Evolutionary conservation across 2,329 filamentous ascomycete genomes (phyloP), one percentile per base, ranked within the genome.

Genomic region (Oidium heveae): DNA sequence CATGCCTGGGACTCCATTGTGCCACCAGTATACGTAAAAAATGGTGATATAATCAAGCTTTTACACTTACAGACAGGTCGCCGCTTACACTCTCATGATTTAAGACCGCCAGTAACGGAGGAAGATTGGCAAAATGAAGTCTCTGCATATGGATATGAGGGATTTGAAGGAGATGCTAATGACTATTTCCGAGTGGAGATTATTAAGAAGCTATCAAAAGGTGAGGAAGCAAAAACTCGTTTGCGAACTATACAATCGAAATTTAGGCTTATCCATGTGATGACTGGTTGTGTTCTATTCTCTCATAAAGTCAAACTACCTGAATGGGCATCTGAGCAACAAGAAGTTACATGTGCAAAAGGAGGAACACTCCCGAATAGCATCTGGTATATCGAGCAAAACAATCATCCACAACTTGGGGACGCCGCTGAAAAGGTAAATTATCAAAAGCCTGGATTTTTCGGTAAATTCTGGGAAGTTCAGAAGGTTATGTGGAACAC

Each of bases 401-500:
- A 98, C 67, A 75, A 81, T 57, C 91, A 96, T 64, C 84, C 87
- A 12, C 72, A 77, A 63, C 76, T 95, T 54, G 77, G 78, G 22
- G 73, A 74, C 1, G 74, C 82, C 59, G 80, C 86, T 15, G 91
- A 96, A 66, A 94, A 86, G 71, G 89, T 94, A 69, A 98, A 96
- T 71, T 98, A 98, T 70, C 79, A 78, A 63, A 82, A 88, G 62
- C 91, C 89, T 15, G 87, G 89, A 32, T 98, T 98, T 77, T 81
- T 98, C 58, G 86, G 86, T 64, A 98, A 98, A 68, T 98, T 98
- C 72, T 87, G 83, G 79, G 91, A 98, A 70, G 75, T 98, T 47
- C 88, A 98, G 66, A 82, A 84, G 68, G 91, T 98, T 59, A 98
- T 98, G 91, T 98, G 91, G 91, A 87, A 77, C 63, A 98, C 91